A percentile compares a stretch with the other conserved stretches of the same genome.
These are phyloP conservation scores for Durusdinium trenchii DNA, from an alignment of 73 alveolate genomes.

Conservation along the genomic window DNA sequence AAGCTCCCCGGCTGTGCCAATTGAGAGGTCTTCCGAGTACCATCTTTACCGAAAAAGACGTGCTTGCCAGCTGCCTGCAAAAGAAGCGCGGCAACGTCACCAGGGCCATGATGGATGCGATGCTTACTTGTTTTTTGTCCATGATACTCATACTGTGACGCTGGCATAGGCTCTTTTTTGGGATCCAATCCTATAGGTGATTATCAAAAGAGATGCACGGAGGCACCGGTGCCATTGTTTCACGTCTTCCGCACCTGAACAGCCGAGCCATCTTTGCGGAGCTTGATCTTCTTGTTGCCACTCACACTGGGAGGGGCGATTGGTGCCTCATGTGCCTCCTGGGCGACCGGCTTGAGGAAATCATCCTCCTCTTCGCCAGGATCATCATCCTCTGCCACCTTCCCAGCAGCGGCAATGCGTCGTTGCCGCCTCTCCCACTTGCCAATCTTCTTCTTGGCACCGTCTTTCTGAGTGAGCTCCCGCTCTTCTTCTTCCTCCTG, in stretches of 20 bases:
- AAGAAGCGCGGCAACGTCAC: not conserved
- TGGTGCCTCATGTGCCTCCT: not conserved
- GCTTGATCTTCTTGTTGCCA: slow-evolving; percentile 60
- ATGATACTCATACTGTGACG: too few relatives aligned
- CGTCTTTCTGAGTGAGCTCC: slow-evolving; percentile 57
- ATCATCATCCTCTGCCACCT: not conserved
- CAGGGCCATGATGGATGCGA: too few relatives aligned
- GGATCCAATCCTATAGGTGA: too few relatives aligned
- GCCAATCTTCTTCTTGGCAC: slow-evolving; percentile 68
- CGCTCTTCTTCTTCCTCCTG: slow-evolving; percentile 54
- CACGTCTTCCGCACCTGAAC: slow-evolving; percentile 4
- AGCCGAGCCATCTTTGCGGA: slow-evolving; percentile 85
- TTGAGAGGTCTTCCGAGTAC: slow-evolving; percentile 36
- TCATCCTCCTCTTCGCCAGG: slow-evolving; percentile 25
- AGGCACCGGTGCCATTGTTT: too few relatives aligned
- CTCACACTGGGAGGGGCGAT: not conserved
- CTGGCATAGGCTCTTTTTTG: too few relatives aligned
- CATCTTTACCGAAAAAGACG: slow-evolving; percentile 63
- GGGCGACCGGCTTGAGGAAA: slow-evolving; percentile 48
- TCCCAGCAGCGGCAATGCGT: slow-evolving; percentile 75
- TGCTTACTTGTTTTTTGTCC: too few relatives aligned
- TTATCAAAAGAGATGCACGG: too few relatives aligned
- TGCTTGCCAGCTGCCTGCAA: slow-evolving; percentile 75
- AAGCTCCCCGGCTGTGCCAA: slow-evolving; percentile 41
- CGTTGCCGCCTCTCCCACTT: slow-evolving; percentile 94